Percentiles rank a stretch among this genome's conserved stretches.
These are phyloP conservation scores for Truncatella angustata DNA, from an alignment of 2,329 filamentous ascomycete genomes.

Conservation along the genomic window DNA sequence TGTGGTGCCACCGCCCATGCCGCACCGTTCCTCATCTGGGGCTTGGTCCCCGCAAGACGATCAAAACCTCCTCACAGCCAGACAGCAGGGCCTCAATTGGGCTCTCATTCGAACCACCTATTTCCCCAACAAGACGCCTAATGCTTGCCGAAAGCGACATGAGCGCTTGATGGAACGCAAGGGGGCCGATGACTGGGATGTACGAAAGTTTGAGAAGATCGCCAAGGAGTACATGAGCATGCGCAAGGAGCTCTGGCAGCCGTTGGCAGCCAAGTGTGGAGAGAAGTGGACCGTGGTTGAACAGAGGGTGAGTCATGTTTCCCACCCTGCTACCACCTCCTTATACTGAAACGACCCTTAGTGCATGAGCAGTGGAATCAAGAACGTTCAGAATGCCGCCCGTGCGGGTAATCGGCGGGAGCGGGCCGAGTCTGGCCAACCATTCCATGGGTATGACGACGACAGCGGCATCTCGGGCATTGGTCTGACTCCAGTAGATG, in stretches of 20 bases:
- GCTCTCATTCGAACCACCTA: conserved; percentile 72
- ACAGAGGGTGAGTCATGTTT: conserved; percentile 58
- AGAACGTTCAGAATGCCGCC: conserved; percentile 71
- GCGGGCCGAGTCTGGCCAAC: conserved; percentile 50
- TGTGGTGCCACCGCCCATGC: conserved; percentile 33
- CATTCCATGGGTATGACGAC: conserved; percentile 56
- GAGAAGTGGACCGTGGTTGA: conserved; percentile 77
- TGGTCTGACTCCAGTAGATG: conserved; percentile 57
- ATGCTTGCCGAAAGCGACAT: conserved; percentile 86
- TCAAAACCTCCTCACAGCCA: conserved; percentile 67
- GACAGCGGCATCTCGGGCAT: conserved; percentile 69
- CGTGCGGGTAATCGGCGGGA: conserved; percentile 66
- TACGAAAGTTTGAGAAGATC: conserved; percentile 69
- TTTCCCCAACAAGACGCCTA: conserved; percentile 75
- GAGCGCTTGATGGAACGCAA: conserved; percentile 78
- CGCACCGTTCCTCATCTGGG: conserved; percentile 57
- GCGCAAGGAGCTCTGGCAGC: conserved; percentile 78
- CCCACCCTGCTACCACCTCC: neutral
- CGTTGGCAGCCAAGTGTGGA: conserved; percentile 70
- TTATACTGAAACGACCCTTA: conserved; percentile 35
- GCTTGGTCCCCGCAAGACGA: conserved; percentile 77
- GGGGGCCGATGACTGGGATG: conserved; percentile 76
- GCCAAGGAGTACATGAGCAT: conserved; percentile 77
- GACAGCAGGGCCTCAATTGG: conserved; percentile 79
- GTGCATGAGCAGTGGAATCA: conserved; percentile 83